Base-by-base conservation (phyloP, 106 monocot species). In the Acorus gramineus region DNA sequence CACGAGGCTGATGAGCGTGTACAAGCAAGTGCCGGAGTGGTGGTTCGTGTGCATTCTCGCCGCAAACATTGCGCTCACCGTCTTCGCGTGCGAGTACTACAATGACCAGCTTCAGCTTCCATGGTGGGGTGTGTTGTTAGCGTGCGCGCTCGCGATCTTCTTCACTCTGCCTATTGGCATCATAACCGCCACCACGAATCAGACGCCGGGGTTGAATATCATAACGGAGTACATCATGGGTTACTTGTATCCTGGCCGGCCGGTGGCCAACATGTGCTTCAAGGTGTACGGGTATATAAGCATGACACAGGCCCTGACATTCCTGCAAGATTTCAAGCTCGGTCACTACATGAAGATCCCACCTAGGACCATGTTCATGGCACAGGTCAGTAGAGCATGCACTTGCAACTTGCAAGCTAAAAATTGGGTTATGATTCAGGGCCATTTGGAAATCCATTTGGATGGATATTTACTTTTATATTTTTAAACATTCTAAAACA, bases 291-390 rank as follows among this genome's bases (percentile, higher is more conserved):
- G 69, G 4, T 69, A 50, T 11, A 69, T 69, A 8, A 69, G 69
- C 48, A 69, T 69, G 69, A 60, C 14, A 7, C 69, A 69, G 42
- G 59, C 69, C 5, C 8, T 69, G 47, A 9, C 42, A 4, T 69
- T 69, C 43, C 69, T 74, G 5, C 50, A 60, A 14, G 66, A 74
- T 13, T 74, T 74, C 67, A 74, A 74, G 42, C 74, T 74, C 7
- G 74, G 74, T 3, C 74, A 74, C 14, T 74, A 74, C 45, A 74
- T 74, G 74, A 74, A 74, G 67, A 67, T 74, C 42, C 74, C 74
- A 47, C 74, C 74, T 5, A 66, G 59, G 47, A 66, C 74, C 0
- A 74, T 74, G 74, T 74, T 74, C 53, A 60, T 74, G 52, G 74
- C 66, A 2, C 73, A 73, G 65, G 73, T 73, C 13, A 14, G 42